These are phyloP conservation scores for Boletus fagicola DNA, from an alignment of 768 basidiomycete genomes.

Conservation along the genomic window DNA sequence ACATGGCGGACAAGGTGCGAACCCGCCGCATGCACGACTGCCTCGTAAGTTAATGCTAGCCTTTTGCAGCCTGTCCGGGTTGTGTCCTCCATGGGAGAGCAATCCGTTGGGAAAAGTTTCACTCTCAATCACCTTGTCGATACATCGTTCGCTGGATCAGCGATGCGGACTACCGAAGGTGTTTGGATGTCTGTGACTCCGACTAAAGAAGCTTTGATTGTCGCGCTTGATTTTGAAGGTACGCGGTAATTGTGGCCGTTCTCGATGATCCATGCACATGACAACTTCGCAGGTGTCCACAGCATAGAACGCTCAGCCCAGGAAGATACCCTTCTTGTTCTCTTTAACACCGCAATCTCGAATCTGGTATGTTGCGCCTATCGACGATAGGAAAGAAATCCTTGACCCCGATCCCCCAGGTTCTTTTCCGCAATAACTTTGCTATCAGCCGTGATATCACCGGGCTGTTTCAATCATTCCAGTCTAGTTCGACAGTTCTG, in stretches of 20 bases:
- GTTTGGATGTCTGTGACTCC: conserved; percentile 69
- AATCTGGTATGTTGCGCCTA: conserved; percentile 45
- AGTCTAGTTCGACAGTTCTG: conserved; percentile 52
- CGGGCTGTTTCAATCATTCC: conserved; percentile 60
- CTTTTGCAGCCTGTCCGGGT: conserved; percentile 53
- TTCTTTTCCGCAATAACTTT: conserved; percentile 65
- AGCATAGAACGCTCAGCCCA: conserved; percentile 62
- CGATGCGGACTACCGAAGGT: conserved; percentile 63
- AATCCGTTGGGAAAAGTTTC: conserved; percentile 63
- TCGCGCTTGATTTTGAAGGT: conserved; percentile 68
- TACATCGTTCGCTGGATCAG: conserved; percentile 63
- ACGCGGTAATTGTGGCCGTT: not conserved
- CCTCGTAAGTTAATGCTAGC: not conserved
- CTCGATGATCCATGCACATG: not conserved
- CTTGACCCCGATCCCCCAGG: conserved; percentile 33
- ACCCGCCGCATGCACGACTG: not conserved
- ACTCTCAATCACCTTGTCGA: conserved; percentile 60
- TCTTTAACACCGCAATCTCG: conserved; percentile 65
- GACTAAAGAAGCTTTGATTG: conserved; percentile 52
- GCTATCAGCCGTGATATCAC: conserved; percentile 61
- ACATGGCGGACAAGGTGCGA: conserved; percentile 53
- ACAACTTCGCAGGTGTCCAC: conserved; percentile 49
- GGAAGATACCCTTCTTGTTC: conserved; percentile 61
- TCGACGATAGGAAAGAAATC: not conserved
- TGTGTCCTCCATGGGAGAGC: conserved; percentile 68